Evolutionary conservation across 805 yeast genomes (phyloP).

Genomic region (Hemisphaericaspora nanyangensis): DNA sequence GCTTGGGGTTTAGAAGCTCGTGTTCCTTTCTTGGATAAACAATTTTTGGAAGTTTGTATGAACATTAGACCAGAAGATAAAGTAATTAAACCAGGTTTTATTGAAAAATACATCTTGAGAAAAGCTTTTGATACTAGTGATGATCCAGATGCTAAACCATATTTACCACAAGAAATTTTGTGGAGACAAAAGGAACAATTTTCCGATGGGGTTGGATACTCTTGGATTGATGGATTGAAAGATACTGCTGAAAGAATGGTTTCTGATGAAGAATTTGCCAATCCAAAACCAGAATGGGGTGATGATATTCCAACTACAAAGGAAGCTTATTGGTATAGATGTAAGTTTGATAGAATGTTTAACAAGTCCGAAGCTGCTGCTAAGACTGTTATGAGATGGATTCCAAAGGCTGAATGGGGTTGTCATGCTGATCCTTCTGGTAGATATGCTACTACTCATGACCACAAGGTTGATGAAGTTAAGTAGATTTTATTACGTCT

Average conservation of each 20-base stretch:
- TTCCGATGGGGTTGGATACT: slow-evolving; percentile 99
- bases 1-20: slow-evolving; percentile 99
- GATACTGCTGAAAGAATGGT: slow-evolving; percentile 87
- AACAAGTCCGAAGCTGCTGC: slow-evolving; percentile 79
- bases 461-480: slow-evolving; percentile 38
- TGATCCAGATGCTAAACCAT: slow-evolving; percentile 73
- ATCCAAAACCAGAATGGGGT: slow-evolving; percentile 97
- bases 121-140: slow-evolving; percentile 95
- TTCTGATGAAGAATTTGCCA: slow-evolving; percentile 84
- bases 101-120: slow-evolving; percentile 94
- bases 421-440: slow-evolving; percentile 99
- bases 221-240: slow-evolving; percentile 98
- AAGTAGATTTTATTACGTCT: not conserved
- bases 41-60: slow-evolving; percentile 89
- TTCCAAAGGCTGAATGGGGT: slow-evolving; percentile 99
- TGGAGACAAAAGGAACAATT: slow-evolving; percentile 99
- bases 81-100: slow-evolving; percentile 72
- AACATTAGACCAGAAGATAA: slow-evolving; percentile 92
- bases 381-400: slow-evolving; percentile 97
- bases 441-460: slow-evolving; percentile 90
- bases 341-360: slow-evolving; percentile 91
- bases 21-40: slow-evolving; percentile 96
- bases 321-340: slow-evolving; percentile 99
- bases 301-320: slow-evolving; percentile 90
- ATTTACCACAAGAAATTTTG: slow-evolving; percentile 92